Percentiles rank a stretch among this genome's conserved stretches.
Evolutionary conservation across 2,329 filamentous ascomycete species (phyloP).

Genomic region (Colletotrichum orchidophilum): DNA sequence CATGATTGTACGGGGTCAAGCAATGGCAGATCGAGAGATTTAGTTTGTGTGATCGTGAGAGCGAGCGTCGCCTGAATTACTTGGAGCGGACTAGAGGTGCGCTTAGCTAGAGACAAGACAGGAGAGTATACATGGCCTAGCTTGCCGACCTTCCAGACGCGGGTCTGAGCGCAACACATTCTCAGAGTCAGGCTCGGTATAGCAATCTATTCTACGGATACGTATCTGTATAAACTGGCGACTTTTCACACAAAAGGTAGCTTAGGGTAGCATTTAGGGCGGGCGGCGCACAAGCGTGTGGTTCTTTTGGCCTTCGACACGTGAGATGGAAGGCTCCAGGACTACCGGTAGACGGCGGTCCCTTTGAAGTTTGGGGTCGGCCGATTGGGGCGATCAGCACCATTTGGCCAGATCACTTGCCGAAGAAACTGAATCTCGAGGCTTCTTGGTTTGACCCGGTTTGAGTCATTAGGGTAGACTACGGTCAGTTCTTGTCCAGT

Average conservation of each 20-base stretch:
- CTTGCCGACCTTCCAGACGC: too few relatives aligned
- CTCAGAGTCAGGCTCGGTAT: too few relatives aligned
- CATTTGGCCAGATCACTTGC: not conserved
- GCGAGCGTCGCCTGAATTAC: not conserved
- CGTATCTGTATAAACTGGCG: not conserved
- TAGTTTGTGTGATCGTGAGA: not conserved
- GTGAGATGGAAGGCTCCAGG: constrained; percentile 18
- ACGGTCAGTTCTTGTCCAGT: not conserved
- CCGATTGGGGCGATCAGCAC: not conserved
- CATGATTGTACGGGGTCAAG: too few relatives aligned
- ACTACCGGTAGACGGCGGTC: not conserved
- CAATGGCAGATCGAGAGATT: too few relatives aligned
- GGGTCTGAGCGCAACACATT: too few relatives aligned
- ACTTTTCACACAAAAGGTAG: not conserved
- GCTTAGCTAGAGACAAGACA: not conserved
- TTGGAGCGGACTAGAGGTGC: not conserved
- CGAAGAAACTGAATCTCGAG: not conserved
- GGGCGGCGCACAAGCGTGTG: constrained; percentile 13
- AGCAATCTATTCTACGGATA: too few relatives aligned
- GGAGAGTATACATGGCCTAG: not conserved
- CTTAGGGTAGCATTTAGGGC: not conserved
- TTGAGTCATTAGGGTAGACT: not conserved
- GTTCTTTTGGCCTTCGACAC: constrained; percentile 6
- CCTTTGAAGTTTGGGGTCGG: not conserved
- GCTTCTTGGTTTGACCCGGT: not conserved